These are phyloP conservation scores for Thalassiosira profunda DNA, from an alignment of 108 stramenopile species.

Conservation along the genomic window DNA sequence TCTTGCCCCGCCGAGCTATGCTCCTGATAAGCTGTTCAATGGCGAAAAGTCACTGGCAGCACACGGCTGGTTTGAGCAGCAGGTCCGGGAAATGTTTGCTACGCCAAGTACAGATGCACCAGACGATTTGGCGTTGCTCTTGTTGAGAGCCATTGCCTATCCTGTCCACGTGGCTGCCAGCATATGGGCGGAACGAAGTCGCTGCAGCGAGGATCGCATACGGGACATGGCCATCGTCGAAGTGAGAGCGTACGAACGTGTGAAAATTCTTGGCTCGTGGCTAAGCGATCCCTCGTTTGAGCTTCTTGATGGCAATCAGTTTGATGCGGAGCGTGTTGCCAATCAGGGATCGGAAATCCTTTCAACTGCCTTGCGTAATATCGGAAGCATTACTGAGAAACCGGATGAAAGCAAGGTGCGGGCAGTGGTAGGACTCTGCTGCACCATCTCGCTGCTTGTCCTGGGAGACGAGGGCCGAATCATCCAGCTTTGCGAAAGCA, in stretches of 20 bases:
- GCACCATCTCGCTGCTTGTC: conserved; percentile 17
- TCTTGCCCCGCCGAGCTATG: conserved; percentile 38
- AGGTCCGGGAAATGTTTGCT: conserved; percentile 9
- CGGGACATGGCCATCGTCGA: conserved; percentile 64
- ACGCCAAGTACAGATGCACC: neutral
- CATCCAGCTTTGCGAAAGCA: conserved; percentile 10
- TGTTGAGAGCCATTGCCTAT: conserved; percentile 27
- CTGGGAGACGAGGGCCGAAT: conserved; percentile 35
- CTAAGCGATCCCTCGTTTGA: conserved; percentile 7
- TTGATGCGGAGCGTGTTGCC: too few species aligned
- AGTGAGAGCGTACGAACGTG: conserved; percentile 44
- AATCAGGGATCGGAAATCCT: conserved; percentile 11
- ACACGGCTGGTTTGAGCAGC: conserved; percentile 29
- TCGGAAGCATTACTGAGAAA: neutral
- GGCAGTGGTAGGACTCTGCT: conserved; percentile 15
- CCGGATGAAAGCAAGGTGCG: neutral
- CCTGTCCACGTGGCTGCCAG: conserved; percentile 38
- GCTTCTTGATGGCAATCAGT: neutral
- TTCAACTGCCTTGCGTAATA: neutral
- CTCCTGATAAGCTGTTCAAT: conserved; percentile 1
- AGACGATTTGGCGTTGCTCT: neutral
- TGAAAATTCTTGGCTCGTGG: conserved; percentile 28
- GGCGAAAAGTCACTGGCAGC: neutral
- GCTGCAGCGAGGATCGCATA: conserved; percentile 64
- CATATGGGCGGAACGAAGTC: conserved; percentile 53